Percentiles rank a stretch among this genome's conserved stretches.
Evolutionary conservation across 164 flowering plant genomes (phyloP).

Genomic region (Chimonanthus salicifolius): DNA sequence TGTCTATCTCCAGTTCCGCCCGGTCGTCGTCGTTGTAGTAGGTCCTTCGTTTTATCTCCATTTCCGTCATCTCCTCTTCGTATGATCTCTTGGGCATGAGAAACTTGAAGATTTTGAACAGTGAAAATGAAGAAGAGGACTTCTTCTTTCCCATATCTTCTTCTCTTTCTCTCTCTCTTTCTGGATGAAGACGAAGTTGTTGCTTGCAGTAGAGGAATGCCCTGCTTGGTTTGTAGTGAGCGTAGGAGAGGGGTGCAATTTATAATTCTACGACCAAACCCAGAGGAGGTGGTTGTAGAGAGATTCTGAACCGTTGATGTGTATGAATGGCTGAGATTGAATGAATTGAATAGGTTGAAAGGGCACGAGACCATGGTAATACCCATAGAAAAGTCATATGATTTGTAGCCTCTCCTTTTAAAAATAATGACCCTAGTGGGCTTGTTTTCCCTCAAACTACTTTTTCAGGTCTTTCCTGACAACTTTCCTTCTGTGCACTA

Average conservation of each 20-base stretch:
- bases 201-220: neutral
- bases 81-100: neutral
- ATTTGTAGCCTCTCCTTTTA: constrained; percentile 5
- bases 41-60: neutral
- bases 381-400: neutral
- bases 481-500: neutral
- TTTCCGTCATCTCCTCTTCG: neutral
- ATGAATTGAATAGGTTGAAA: neutral
- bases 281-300: neutral
- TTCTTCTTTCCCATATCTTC: neutral
- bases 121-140: neutral
- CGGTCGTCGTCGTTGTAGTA: neutral
- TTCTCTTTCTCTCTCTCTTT: neutral
- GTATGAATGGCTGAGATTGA: neutral
- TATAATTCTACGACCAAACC: neutral
- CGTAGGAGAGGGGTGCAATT: neutral
- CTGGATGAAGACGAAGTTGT: neutral
- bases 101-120: constrained; percentile 1
- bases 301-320: neutral
- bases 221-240: neutral
- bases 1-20: constrained; percentile 1
- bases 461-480: neutral
- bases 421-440: neutral
- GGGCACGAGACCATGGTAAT: neutral
- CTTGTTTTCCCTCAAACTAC: neutral